Evolutionary conservation across 306 rosid species (phyloP), one percentile per base, ranked within the genome.

Genomic region (Medicago arabica): DNA sequence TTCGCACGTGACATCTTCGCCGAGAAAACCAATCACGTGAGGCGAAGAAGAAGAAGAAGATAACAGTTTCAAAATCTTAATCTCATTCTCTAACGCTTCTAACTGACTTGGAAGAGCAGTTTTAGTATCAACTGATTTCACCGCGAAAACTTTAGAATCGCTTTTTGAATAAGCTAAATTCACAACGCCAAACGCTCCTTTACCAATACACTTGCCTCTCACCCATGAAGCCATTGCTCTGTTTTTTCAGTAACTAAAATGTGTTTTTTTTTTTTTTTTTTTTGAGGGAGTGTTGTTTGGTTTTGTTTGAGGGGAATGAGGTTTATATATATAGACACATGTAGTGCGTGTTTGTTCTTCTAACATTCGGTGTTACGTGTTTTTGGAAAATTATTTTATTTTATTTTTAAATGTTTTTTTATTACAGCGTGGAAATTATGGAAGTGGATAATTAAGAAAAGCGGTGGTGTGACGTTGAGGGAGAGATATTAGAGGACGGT

Each of bases 171-270:
- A 81, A 4, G 90, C 98, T 17, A 92, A n/a, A 25, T 51, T 81
- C 0, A 92, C 98, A 0, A 86, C 69, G 5, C 93, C 98, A 46
- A 90, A 94, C 41, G 90, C 87, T 19, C 98, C 98, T 59, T 81
- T 81, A 12, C 98, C 98, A 6, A 90, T 4, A 39, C 88, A 86
- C 71, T 83, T 87, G 7, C 89, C 97, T 84, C 95, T 87, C 0
- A 87, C 78, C 98, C 98, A 94, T 3, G 89, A 89, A 23, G 4
- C 12, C 64, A 58, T 58, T 58, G 64, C 7, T n/a, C n/a, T n/a
- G n/a, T n/a, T n/a, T n/a, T n/a, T n/a, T n/a, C n/a, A n/a, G n/a
- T n/a, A n/a, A n/a, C n/a, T n/a, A n/a, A n/a, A n/a, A n/a, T n/a
- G n/a, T n/a, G n/a, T n/a, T n/a, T n/a, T n/a, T n/a, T n/a, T n/a